These are phyloP conservation scores for Rhododendron mucronatum DNA, from an alignment of 148 eudicot genomes.

Conservation along the genomic window DNA sequence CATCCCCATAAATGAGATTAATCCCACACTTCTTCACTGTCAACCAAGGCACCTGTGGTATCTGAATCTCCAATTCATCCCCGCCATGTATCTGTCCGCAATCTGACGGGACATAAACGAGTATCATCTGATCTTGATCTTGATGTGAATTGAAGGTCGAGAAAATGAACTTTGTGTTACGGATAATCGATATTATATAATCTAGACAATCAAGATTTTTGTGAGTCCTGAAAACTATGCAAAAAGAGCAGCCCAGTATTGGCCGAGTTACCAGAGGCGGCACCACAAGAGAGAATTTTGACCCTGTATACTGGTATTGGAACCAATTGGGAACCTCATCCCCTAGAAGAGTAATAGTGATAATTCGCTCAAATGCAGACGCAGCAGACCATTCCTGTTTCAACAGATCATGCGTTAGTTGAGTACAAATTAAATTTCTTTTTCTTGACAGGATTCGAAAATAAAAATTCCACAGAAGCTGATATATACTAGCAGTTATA, in stretches of 20 bases:
- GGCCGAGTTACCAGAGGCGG: neutral
- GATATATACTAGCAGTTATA: neutral
- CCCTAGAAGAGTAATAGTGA: neutral
- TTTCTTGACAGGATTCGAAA: neutral
- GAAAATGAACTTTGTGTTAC: too few species aligned
- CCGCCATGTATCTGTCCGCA: neutral
- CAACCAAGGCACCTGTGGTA: neutral
- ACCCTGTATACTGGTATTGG: neutral
- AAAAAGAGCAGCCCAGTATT: neutral
- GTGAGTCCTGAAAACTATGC: neutral
- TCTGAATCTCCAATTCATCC: neutral
- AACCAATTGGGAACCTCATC: neutral
- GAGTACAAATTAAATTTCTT: neutral
- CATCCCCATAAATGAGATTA: neutral
- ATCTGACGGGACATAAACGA: neutral
- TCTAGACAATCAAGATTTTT: too few species aligned
- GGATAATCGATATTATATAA: too few species aligned
- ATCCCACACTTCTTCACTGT: neutral
- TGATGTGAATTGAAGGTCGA: too few species aligned
- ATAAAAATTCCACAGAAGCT: neutral
- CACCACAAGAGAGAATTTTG: neutral
- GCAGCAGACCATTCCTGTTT: neutral
- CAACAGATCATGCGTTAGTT: neutral
- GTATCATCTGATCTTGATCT: neutral
- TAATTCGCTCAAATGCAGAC: too few species aligned